These are phyloP conservation scores for Krasilnikovozyma curviuscula DNA, from an alignment of 768 basidiomycete species.

Conservation along the genomic window DNA sequence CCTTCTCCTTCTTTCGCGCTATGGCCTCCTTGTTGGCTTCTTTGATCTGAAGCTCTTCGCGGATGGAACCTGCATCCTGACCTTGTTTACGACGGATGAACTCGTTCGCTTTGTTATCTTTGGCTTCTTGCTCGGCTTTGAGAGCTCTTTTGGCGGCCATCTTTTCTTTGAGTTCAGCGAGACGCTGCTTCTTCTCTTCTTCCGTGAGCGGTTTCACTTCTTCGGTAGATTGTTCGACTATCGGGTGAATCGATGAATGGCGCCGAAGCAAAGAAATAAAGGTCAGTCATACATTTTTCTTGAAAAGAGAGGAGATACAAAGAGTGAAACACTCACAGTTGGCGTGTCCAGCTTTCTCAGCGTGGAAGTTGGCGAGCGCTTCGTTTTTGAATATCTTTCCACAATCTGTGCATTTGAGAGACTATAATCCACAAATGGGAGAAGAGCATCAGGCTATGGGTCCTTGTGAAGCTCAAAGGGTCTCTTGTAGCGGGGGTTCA, in stretches of 20 bases:
- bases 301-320: slow-evolving; percentile 50
- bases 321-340: slow-evolving; percentile 26
- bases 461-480: background rate
- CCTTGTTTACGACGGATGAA: slow-evolving; percentile 65
- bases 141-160: slow-evolving; percentile 66
- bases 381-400: slow-evolving; percentile 72
- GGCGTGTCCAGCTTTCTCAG: slow-evolving; percentile 85
- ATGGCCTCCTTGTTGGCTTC: slow-evolving; percentile 54
- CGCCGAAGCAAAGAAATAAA: background rate
- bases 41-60: slow-evolving; percentile 55
- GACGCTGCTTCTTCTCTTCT: slow-evolving; percentile 62
- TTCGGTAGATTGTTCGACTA: background rate
- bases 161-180: slow-evolving; percentile 57
- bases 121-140: slow-evolving; percentile 51
- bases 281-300: slow-evolving; percentile 50
- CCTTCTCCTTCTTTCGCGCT: slow-evolving; percentile 64
- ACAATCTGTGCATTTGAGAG: slow-evolving; percentile 66
- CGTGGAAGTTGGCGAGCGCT: slow-evolving; percentile 76
- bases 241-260: background rate
- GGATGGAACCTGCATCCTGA: slow-evolving; percentile 48
- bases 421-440: slow-evolving; percentile 29
- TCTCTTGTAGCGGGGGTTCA: background rate
- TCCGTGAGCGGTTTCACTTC: slow-evolving; percentile 87
- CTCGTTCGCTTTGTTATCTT: slow-evolving; percentile 52
- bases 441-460: background rate